These are phyloP conservation scores for Avena eriantha DNA, from an alignment of 176 grass and related monocot species.

Conservation along the genomic window DNA sequence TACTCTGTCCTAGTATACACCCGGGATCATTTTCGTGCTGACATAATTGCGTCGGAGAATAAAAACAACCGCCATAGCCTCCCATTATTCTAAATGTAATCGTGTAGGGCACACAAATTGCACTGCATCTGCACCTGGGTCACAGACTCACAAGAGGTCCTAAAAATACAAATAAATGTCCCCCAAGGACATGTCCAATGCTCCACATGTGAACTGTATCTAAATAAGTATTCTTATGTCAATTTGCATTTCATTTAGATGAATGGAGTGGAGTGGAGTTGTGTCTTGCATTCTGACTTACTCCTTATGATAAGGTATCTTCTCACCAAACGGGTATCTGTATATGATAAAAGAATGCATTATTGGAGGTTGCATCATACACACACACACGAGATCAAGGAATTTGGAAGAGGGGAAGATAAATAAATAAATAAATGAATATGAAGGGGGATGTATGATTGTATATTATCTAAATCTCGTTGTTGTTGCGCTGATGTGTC, in stretches of 20 bases:
- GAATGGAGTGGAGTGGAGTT: background rate
- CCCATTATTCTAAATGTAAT: background rate
- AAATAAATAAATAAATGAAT: background rate
- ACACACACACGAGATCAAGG: background rate
- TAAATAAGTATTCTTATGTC: background rate
- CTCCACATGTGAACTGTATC: background rate
- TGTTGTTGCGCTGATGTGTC: background rate
- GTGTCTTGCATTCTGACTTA: background rate
- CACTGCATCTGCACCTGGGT: background rate
- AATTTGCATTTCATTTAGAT: background rate
- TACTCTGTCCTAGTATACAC: slow-evolving; percentile 14
- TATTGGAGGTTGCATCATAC: slow-evolving; percentile 3
- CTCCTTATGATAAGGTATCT: background rate
- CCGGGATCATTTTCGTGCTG: slow-evolving; percentile 24
- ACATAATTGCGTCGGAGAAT: slow-evolving; percentile 22
- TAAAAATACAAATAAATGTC: background rate
- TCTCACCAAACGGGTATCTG: background rate
- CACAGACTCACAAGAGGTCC: background rate
- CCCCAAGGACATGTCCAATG: background rate
- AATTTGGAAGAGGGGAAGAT: background rate
- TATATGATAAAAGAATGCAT: background rate
- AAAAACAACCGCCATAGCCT: background rate
- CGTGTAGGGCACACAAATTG: background rate
- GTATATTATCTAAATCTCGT: background rate
- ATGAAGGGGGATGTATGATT: background rate